These are phyloP conservation scores for Escovopsis sp. DNA, from an alignment of 2,329 filamentous ascomycete genomes.

Conservation along the genomic window DNA sequence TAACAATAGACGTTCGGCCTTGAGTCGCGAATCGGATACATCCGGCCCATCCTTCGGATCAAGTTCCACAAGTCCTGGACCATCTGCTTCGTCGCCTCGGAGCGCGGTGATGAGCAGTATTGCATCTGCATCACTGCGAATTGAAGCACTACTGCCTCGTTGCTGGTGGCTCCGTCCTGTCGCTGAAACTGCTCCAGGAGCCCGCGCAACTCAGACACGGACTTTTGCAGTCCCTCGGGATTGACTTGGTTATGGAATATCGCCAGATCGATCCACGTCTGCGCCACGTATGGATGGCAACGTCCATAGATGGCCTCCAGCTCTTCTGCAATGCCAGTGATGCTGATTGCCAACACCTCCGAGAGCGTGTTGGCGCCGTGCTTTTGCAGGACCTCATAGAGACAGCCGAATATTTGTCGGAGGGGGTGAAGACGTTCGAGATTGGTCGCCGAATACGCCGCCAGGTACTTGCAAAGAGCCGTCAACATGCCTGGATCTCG, in stretches of 20 bases:
- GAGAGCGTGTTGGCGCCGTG: conserved; percentile 28
- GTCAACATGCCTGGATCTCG: conserved; percentile 30
- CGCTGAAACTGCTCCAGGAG: conserved; percentile 23
- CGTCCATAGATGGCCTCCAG: conserved; percentile 29
- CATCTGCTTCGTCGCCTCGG: conserved; percentile 20
- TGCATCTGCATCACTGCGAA: conserved; percentile 27
- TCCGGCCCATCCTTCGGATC: conserved; percentile 19
- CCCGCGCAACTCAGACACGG: conserved; percentile 23
- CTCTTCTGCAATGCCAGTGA: conserved; percentile 28
- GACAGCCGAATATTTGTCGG: conserved; percentile 26
- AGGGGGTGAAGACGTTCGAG: conserved; percentile 28
- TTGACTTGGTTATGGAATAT: conserved; percentile 25
- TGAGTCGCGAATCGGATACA: conserved; percentile 22
- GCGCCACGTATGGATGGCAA: conserved; percentile 27
- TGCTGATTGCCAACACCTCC: conserved; percentile 27
- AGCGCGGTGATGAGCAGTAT: conserved; percentile 20
- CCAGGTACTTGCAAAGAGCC: conserved; percentile 30
- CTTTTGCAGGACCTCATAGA: conserved; percentile 31
- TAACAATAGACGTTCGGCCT: conserved; percentile 27
- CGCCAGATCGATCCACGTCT: conserved; percentile 27
- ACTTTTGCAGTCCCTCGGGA: conserved; percentile 21
- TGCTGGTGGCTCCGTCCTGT: conserved; percentile 16
- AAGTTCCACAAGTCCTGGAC: conserved; percentile 24
- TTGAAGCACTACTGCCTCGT: conserved; percentile 24
- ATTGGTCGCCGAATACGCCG: conserved; percentile 28